phyloP scores from a whole-genome alignment of 2,329 filamentous ascomycete genomes.

The Aspergillus puulaauensis region DNA sequence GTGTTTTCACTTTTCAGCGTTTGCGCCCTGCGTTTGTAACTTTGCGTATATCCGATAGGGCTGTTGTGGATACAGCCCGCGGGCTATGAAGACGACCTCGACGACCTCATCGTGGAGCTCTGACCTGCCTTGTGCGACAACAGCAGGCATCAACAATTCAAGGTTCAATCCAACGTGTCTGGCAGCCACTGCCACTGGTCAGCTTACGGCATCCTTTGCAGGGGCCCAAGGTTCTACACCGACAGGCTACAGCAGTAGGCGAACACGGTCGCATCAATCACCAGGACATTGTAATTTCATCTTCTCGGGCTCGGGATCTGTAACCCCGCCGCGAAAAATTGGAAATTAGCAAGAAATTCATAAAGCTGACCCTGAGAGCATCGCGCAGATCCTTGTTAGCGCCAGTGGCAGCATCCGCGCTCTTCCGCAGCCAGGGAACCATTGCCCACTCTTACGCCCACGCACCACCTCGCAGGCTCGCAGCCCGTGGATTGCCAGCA shows the following conservation, averaged over 20 bases:
- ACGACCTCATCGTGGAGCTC: background rate
- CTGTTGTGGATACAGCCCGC: background rate
- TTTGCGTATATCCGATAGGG: background rate
- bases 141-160: background rate
- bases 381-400: background rate
- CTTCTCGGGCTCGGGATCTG: too few relatives aligned
- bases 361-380: too few relatives aligned
- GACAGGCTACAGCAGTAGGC: too few relatives aligned
- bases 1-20: too few relatives aligned
- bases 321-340: too few relatives aligned
- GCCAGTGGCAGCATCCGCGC: background rate
- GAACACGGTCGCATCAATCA: too few relatives aligned
- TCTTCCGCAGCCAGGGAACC: background rate
- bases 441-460: background rate
- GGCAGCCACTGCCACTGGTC: too few relatives aligned
- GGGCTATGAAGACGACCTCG: background rate
- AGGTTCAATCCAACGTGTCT: background rate
- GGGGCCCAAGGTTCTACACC: too few relatives aligned
- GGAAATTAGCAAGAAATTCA: background rate
- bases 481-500: background rate
- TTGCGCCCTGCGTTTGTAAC: background rate
- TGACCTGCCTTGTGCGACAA: background rate
- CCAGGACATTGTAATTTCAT: too few relatives aligned
- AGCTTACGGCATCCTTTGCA: too few relatives aligned
- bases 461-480: background rate